Conservation (phyloP, 83 land plant genomes). For the Isoetes engelmannii region DNA sequence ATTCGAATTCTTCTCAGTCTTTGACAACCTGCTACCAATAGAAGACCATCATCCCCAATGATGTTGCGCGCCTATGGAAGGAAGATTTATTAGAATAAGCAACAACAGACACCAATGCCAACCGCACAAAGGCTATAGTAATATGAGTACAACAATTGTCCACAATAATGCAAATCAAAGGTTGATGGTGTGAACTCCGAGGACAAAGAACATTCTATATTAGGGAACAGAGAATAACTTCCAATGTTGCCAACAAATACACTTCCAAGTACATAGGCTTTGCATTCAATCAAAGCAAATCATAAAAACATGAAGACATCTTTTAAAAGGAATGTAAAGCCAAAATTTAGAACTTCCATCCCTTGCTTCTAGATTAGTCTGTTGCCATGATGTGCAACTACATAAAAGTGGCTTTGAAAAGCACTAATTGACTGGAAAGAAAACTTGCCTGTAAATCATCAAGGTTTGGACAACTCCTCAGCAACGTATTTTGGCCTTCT, state of each 20-base stretch:
- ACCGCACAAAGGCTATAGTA: not conserved
- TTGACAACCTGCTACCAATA: constrained; percentile 33
- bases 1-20: constrained; percentile 33
- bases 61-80: constrained; percentile 31
- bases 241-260: not conserved
- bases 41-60: constrained; percentile 40
- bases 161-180: not conserved
- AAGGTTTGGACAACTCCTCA: constrained; percentile 60
- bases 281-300: not conserved
- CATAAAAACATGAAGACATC: not conserved
- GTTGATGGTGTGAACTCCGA: not conserved
- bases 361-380: too few relatives aligned
- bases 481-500: constrained; percentile 59
- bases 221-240: not conserved
- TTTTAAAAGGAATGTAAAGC: too few relatives aligned
- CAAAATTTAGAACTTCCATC: too few relatives aligned
- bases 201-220: not conserved
- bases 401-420: not conserved
- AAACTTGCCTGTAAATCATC: constrained; percentile 72
- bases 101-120: not conserved
- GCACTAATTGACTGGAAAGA: not conserved
- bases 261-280: not conserved
- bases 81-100: not conserved
- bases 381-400: too few relatives aligned
- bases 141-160: not conserved